Evolutionary conservation across 768 basidiomycete species (phyloP), one percentile per base, ranked within the genome.

Genomic region (Tricholoma furcatifolium): DNA sequence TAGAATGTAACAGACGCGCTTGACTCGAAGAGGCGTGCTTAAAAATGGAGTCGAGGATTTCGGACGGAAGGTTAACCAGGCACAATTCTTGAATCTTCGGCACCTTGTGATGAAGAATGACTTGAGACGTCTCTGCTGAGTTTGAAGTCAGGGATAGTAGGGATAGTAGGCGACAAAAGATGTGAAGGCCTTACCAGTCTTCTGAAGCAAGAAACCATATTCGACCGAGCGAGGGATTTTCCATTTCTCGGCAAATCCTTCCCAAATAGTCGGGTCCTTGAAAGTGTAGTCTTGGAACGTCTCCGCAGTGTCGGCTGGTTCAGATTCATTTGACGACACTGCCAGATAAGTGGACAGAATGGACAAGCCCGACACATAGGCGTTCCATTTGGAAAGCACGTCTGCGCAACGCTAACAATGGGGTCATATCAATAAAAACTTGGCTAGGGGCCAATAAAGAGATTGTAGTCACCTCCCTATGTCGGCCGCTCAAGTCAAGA

Each of bases 401-500:
- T 44, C 24, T 1, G 6, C 8, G 17, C 24, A 34, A 38, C 50
- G 42, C 42, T 44, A 20, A 39, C 6, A 43, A 32, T 10, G 3
- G 4, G 23, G 20, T 1, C 4, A 27, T 41, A n/a, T 14, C n/a
- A 15, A 27, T 15, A 12, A 31, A 21, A 2, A 15, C 11, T n/a
- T 23, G 14, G 8, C 14, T n/a, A n/a, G n/a, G n/a, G n/a, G n/a
- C n/a, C n/a, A n/a, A 11, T 4, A 4, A 11, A 31, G 20, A 1
- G n/a, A 3, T 15, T 24, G 23, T 10, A 34, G 23, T 35, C 21
- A 42, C 41, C 32, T 31, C 8, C 14, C 7, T 15, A 40, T 52
- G 51, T 9, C 43, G 51, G 9, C 51, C 51, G 21, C 34, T 39
- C 36, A 40, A 14, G 14, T 52, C 51, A 11, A 52, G 34, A 2